Base-by-base conservation (phyloP, 2,329 filamentous ascomycete genomes). In the Monilinia aucupariae region DNA sequence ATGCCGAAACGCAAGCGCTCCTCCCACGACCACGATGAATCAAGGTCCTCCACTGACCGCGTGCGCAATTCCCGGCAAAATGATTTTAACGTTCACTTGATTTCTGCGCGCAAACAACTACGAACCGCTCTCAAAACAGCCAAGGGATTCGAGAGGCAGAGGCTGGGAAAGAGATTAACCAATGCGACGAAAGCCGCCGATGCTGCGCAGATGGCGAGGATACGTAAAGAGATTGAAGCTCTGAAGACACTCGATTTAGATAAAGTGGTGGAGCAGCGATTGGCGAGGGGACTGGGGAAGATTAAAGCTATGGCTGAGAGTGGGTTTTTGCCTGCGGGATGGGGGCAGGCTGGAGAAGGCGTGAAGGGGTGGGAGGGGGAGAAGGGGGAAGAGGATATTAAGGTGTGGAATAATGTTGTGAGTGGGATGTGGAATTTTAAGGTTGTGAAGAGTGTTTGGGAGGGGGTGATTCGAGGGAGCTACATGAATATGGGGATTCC, bases 111-210 rank as follows among this genome's bases (percentile, higher is more conserved):
- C 67, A 85, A 84, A 71, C 80, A 85, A 43, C 78, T 93, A 10
- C 81, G 81, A 65, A 82, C 84, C 64, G 87, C 87, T 0, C 79
- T 93, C 65, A 91, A 91, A 75, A 79, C 81, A 13, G 87, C 86
- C 63, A 91, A 90, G 72, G 86, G 87, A 53, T 88, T 91, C 71
- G 90, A 93, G 78, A 82, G 89, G 52, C 90, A 93, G 76, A 89
- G 91, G 67, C 81, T 84, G 55, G 78, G 80, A 20, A 79, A 89
- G 64, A 82, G 87, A 61, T 58, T 76, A 65, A 87, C 85, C 73
- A 78, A 81, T 49, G 74, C 83, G 17, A 79, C 76, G 56, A 76
- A 77, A 59, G 79, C 77, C 59, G 69, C 76, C 20, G 72, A 75
- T 2, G 67, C 75, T 10, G 81, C 81, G 51, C 84, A 85, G 70